These are phyloP conservation scores for Cladosporium phlei DNA, from an alignment of 2,329 filamentous ascomycete species.

Conservation along the genomic window DNA sequence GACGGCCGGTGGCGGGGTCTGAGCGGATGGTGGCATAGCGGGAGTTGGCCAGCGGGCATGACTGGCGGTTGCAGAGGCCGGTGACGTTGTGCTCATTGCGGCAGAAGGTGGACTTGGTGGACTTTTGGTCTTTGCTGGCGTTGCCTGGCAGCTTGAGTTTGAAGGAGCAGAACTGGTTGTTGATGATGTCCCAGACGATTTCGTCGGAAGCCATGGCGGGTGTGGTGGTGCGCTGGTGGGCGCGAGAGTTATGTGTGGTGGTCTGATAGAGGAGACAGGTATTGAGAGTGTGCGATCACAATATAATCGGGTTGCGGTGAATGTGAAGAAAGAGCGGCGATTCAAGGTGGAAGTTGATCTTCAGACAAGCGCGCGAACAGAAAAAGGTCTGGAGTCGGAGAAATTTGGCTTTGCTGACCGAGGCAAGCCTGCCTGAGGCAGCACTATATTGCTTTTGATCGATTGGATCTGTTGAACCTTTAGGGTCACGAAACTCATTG, in stretches of 20 bases:
- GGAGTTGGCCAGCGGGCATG: slow-evolving; percentile 84
- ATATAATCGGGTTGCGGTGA: too few species aligned
- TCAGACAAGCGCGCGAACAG: background rate
- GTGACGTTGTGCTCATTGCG: slow-evolving; percentile 63
- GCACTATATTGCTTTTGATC: too few species aligned
- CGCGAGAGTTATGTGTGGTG: background rate
- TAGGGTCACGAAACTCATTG: too few species aligned
- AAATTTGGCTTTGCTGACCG: slow-evolving; percentile 11
- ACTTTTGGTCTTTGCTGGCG: slow-evolving; percentile 45
- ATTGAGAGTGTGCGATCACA: too few species aligned
- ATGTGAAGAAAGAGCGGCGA: background rate
- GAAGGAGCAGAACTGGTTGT: slow-evolving; percentile 91
- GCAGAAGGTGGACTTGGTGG: slow-evolving; percentile 89
- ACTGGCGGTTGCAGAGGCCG: slow-evolving; percentile 76
- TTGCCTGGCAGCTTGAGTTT: slow-evolving; percentile 65
- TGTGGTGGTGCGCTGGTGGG: background rate
- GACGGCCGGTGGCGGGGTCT: slow-evolving; percentile 69
- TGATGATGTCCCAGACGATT: slow-evolving; percentile 95
- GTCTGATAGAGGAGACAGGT: background rate
- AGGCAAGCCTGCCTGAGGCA: slow-evolving; percentile 2
- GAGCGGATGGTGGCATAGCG: slow-evolving; percentile 88
- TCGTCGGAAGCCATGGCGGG: slow-evolving; percentile 78
- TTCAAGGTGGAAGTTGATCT: slow-evolving; percentile 1
- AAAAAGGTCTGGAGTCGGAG: background rate
- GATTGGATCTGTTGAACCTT: too few species aligned